Evolutionary conservation across 805 yeast genomes (phyloP).

Genomic region (Suhomyces faveliae): DNA sequence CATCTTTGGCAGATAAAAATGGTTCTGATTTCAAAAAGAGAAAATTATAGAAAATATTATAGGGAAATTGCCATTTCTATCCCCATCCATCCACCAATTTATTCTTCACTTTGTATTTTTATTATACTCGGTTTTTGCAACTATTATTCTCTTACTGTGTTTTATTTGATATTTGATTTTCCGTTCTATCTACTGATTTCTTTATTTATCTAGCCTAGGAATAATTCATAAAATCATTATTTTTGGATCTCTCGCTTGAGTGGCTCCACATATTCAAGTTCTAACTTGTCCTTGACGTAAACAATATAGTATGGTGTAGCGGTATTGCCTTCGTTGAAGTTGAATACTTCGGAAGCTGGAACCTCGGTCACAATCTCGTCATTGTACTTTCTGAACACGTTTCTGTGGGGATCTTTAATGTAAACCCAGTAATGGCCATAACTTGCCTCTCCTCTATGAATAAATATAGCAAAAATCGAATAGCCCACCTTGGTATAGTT

Average conservation of each 20-base stretch:
- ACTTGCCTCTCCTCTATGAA: slow-evolving; percentile 93
- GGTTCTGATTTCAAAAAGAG: slow-evolving; percentile 9
- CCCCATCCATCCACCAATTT: not conserved
- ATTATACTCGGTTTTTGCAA: not conserved
- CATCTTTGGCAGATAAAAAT: slow-evolving; percentile 4
- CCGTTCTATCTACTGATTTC: not conserved
- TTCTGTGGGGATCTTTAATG: slow-evolving; percentile 68
- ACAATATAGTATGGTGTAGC: slow-evolving; percentile 95
- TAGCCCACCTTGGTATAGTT: slow-evolving; percentile 67
- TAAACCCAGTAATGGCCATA: slow-evolving; percentile 98
- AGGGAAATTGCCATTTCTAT: not conserved
- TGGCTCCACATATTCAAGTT: slow-evolving; percentile 59
- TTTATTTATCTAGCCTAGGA: not conserved
- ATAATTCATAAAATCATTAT: not conserved
- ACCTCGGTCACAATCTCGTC: slow-evolving; percentile 94
- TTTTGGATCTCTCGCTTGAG: slow-evolving; percentile 45
- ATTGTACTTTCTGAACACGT: slow-evolving; percentile 83
- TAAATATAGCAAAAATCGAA: slow-evolving; percentile 84
- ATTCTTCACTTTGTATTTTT: not conserved
- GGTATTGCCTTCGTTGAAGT: slow-evolving; percentile 64
- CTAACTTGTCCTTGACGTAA: slow-evolving; percentile 65
- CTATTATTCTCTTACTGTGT: slow-evolving; percentile 1
- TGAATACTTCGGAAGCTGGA: slow-evolving; percentile 59
- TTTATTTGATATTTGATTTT: slow-evolving; percentile 1
- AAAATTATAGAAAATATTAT: slow-evolving; percentile 6